phyloP scores from a whole-genome alignment of 208 protist genomes.

The Leishmania turanica region DNA sequence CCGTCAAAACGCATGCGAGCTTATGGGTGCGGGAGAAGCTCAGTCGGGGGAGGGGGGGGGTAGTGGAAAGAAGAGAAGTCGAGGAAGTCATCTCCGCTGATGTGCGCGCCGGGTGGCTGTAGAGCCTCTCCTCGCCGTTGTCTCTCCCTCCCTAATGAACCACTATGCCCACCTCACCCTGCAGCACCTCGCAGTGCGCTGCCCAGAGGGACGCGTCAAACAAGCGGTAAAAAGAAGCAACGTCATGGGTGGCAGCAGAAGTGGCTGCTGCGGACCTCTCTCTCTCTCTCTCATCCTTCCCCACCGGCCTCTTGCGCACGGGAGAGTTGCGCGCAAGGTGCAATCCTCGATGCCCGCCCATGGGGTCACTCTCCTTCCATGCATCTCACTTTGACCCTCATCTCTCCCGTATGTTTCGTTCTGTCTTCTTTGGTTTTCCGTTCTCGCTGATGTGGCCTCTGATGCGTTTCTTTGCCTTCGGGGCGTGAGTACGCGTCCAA shows the following conservation, averaged over 20 bases:
- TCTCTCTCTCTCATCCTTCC: not conserved
- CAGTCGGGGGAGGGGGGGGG: not conserved
- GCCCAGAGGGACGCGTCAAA: not conserved
- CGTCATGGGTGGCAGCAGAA: not conserved
- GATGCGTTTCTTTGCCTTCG: not conserved
- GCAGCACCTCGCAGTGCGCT: not conserved
- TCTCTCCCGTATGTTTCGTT: not conserved
- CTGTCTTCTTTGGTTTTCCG: no score
- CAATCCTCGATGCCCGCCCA: not conserved
- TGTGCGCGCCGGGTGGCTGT: not conserved
- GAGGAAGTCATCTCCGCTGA: not conserved
- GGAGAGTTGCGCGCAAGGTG: not conserved
- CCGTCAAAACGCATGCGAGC: not conserved
- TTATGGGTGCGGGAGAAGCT: not conserved
- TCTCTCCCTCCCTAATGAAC: not conserved
- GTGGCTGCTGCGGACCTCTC: not conserved
- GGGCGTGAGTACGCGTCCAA: not conserved
- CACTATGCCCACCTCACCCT: not conserved
- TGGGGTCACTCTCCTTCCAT: not conserved
- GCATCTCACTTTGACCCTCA: not conserved
- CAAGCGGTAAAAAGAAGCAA: not conserved
- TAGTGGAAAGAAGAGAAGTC: not conserved
- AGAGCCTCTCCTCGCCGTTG: not conserved
- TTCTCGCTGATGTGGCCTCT: not conserved
- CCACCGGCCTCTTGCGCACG: not conserved